Base-by-base conservation (phyloP, 2,329 filamentous ascomycete species). In the Didymella exigua region DNA sequence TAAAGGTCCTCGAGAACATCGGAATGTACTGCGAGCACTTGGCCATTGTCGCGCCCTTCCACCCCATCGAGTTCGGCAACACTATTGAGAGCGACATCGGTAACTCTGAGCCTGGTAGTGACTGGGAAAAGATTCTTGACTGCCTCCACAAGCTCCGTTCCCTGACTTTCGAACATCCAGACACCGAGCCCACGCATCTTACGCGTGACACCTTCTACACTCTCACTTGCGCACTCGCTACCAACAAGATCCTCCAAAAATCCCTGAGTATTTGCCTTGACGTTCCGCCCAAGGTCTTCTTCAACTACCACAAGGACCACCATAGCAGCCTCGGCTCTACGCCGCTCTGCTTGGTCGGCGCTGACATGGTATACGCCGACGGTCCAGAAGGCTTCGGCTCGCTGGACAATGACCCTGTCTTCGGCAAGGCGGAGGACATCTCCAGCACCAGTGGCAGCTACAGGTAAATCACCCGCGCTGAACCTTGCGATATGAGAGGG, bases 61-160 rank as follows among this genome's bases (percentile, higher is more conserved):
- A 58, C 14, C 56, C 58, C 1, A 44, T 56, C 7, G 63, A 61
- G 5, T 54, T 57, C 3, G 54, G 55, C 29, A 42, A 54, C 18
- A 31, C 58, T 8, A 61, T 60, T 42, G 47, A 53, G 13, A 38
- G 48, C 7, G 60, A 59, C 36, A 10, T 7, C 2, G 50, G 19
- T 7, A 45, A 58, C n/a, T 26, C 58, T 16, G 42, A 36, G 21
- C 41, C 52, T 11, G 50, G 44, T 5, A 60, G 57, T 21, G 63
- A 63, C 42, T 66, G 65, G 62, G 36, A 49, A 4, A 30, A 26
- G 23, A 54, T 67, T 16, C 36, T 67, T 21, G 37, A 38, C 9
- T 60, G 48, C 43, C 52, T 66, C 24, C 61, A 58, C 4, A 58
- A 60, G n/a, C 41, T 67, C 21, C 38, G 49, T 21, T 27, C 41